Base-by-base conservation (phyloP, 306 rosid genomes). In the Fragaria nilgerrensis region DNA sequence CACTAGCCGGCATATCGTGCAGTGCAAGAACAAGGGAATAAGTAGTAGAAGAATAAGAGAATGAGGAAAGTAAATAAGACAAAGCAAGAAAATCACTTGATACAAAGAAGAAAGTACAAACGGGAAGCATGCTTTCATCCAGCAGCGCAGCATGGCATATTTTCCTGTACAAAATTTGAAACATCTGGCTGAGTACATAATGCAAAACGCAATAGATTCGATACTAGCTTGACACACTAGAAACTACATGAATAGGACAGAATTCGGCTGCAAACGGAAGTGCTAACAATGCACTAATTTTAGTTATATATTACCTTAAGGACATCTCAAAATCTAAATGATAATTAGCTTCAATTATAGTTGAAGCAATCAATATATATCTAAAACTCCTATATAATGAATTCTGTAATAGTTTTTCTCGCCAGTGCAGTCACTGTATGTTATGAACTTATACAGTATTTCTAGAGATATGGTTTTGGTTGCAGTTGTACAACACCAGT, bases 61-160 rank as follows among this genome's bases (percentile, higher is more conserved):
- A 29, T 5, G 41, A 29, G n/a, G 41, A 62, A 6, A 62, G 9
- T 62, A 62, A 23, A 55, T 22, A 55, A 73, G 75, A 72, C 75
- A 19, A 32, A 72, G 12, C 32, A 19, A 70, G 45, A 45, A 7
- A 47, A 47, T 49, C 63, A 49, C 47, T 49, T 13, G 56, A 9
- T 19, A 32, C 19, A 50, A 27, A 10, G 63, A 72, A 53, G 36
- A 73, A 72, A 53, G 22, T 53, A 53, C 36, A 72, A 72, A 72
- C n/a, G 19, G 20, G 47, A 72, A 53, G 76, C 65, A 50, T 32
- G 39, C 39, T 34, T 62, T 62, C 22, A 29, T 62, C 68, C 68
- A 62, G 68, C 41, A 62, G 41, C 0, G 67, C 68, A 62, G n/a
- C 9, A 29, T 15, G 68, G 43, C 68, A 62, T 13, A 29, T 27